Evolutionary conservation across 805 yeast genomes (phyloP).

Genomic region (Candida tammaniensis): DNA sequence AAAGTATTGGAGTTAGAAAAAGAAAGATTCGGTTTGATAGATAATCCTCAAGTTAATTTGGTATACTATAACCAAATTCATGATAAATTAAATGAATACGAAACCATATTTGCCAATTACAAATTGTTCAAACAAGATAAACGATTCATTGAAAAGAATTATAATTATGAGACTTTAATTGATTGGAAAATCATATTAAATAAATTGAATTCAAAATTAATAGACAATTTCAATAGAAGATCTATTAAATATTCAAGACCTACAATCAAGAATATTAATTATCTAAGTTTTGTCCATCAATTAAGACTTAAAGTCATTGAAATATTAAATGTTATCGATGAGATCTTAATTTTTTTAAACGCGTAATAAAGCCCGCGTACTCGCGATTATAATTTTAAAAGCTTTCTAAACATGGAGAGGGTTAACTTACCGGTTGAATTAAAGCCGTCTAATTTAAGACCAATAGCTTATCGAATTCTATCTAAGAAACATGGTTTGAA

Average conservation of each 20-base stretch:
- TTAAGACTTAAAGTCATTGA: slow-evolving; percentile 10
- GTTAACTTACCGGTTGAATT: slow-evolving; percentile 64
- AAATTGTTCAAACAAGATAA: slow-evolving; percentile 9
- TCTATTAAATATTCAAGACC: not conserved
- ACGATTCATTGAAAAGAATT: slow-evolving; percentile 4
- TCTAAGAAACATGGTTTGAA: slow-evolving; percentile 92
- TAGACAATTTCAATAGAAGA: slow-evolving; percentile 8
- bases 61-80: slow-evolving; percentile 9
- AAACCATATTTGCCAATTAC: slow-evolving; percentile 4
- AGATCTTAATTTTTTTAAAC: slow-evolving; percentile 12
- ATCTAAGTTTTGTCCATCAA: slow-evolving; percentile 11
- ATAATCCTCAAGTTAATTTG: slow-evolving; percentile 6
- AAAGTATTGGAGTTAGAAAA: slow-evolving; percentile 8
- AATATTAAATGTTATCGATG: slow-evolving; percentile 11
- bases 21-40: slow-evolving; percentile 2
- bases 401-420: slow-evolving; percentile 20
- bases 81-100: slow-evolving; percentile 9
- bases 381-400: not conserved
- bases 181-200: slow-evolving; percentile 11
- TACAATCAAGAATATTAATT: slow-evolving; percentile 3
- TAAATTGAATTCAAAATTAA: slow-evolving; percentile 9
- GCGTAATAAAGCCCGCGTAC: slow-evolving; percentile 5
- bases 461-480: slow-evolving; percentile 83
- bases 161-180: slow-evolving; percentile 9
- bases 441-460: slow-evolving; percentile 80